phyloP scores from a whole-genome alignment of 2,329 filamentous ascomycete species.

The Apiospora malaysiana region DNA sequence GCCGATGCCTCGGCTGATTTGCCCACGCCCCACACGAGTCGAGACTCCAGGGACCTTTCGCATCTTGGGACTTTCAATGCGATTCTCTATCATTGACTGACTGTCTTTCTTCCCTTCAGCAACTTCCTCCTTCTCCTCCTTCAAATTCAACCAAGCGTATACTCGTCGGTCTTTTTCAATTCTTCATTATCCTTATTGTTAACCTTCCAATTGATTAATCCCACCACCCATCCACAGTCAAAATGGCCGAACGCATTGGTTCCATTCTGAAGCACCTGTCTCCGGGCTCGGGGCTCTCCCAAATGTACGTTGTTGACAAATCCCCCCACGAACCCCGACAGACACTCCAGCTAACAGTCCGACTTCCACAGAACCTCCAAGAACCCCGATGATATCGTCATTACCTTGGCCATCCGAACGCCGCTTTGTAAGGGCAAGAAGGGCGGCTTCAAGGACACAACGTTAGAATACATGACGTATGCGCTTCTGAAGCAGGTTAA shows the following conservation, averaged over 20 bases:
- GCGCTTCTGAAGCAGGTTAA: conserved; percentile 79
- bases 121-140: background rate
- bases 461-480: conserved; percentile 84
- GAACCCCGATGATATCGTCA: conserved; percentile 95
- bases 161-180: background rate
- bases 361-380: conserved; percentile 73
- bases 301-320: conserved; percentile 19
- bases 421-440: conserved; percentile 88
- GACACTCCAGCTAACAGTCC: background rate
- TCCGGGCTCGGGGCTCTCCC: conserved; percentile 20
- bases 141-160: no score
- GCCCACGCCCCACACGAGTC: conserved; percentile 3
- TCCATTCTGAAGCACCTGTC: conserved; percentile 23
- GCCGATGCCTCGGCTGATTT: conserved; percentile 14
- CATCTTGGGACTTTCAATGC: background rate
- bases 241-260: conserved; percentile 20
- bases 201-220: background rate
- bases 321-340: background rate
- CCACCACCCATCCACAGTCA: background rate
- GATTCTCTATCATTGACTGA: background rate
- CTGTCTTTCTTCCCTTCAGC: background rate
- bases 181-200: background rate
- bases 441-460: conserved; percentile 94
- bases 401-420: conserved; percentile 89
- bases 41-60: background rate